These are phyloP conservation scores for Elsinoe batatas DNA, from an alignment of 2,329 filamentous ascomycete species.

Conservation along the genomic window DNA sequence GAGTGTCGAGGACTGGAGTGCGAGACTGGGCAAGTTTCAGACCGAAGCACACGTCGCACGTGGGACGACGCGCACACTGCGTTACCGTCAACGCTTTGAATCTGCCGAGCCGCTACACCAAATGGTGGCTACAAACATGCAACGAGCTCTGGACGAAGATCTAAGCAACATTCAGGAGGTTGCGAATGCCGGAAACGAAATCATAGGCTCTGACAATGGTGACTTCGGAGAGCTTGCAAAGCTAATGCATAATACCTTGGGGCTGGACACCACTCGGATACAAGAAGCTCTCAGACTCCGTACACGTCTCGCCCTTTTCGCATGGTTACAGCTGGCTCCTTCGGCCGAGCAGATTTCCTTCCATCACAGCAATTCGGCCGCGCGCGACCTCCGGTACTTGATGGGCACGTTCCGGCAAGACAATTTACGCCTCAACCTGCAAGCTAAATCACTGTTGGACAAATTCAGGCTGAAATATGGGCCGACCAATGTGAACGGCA, in stretches of 20 bases:
- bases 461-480: not conserved
- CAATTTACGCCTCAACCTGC: too few relatives aligned
- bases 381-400: too few relatives aligned
- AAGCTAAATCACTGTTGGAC: not conserved
- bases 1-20: too few relatives aligned
- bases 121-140: not conserved
- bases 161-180: not conserved
- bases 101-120: not conserved
- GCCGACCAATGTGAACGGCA: not conserved
- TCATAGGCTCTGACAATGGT: not conserved
- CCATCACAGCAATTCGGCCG: not conserved
- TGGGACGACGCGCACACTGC: not conserved
- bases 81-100: not conserved
- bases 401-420: too few relatives aligned
- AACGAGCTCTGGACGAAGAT: not conserved
- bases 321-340: not conserved
- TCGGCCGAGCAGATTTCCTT: not conserved
- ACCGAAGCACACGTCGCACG: not conserved
- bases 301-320: not conserved
- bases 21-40: too few relatives aligned
- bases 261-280: not conserved
- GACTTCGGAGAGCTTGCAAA: not conserved
- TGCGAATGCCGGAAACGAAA: not conserved
- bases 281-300: not conserved
- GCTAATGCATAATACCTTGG: not conserved